Conservation (phyloP, 257 asterid genomes). For the Asclepias syriaca region DNA sequence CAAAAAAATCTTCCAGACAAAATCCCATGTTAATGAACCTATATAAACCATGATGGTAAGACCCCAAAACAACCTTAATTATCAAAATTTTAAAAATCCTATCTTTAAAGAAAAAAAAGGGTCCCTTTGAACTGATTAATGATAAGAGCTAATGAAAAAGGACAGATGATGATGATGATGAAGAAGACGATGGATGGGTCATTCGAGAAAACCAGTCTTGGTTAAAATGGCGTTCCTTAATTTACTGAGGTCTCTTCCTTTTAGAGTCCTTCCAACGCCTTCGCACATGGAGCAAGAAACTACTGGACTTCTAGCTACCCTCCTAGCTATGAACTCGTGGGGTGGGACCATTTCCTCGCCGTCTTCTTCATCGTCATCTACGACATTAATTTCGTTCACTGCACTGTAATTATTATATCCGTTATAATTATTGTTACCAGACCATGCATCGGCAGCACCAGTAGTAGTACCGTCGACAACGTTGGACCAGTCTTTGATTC, state of each 20-base stretch:
- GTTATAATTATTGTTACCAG: not conserved
- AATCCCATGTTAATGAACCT: conserved; percentile 11
- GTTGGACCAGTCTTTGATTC: conserved; percentile 32
- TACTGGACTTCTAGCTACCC: conserved; percentile 32
- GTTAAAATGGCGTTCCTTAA: conserved; percentile 53
- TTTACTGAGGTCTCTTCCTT: conserved; percentile 62
- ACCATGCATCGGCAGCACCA: not conserved
- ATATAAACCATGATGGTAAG: not conserved
- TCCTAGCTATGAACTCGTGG: conserved; percentile 47
- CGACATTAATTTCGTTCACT: conserved; percentile 5
- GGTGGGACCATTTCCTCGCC: conserved; percentile 39
- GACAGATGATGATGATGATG: conserved; percentile 4
- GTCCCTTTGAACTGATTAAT: conserved; percentile 1
- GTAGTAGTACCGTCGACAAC: no score
- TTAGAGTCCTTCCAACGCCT: conserved; percentile 67
- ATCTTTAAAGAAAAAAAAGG: not conserved
- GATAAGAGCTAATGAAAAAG: conserved; percentile 7
- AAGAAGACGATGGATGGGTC: not conserved
- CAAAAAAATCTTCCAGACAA: conserved; percentile 18
- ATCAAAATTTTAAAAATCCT: no score
- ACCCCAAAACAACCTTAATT: not conserved
- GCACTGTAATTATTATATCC: not conserved
- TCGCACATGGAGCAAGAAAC: conserved; percentile 68
- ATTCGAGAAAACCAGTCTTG: conserved; percentile 66
- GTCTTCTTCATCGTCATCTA: not conserved